Base-by-base conservation (phyloP, 2,329 filamentous ascomycete species). In the Amesomyces nigricolor region DNA sequence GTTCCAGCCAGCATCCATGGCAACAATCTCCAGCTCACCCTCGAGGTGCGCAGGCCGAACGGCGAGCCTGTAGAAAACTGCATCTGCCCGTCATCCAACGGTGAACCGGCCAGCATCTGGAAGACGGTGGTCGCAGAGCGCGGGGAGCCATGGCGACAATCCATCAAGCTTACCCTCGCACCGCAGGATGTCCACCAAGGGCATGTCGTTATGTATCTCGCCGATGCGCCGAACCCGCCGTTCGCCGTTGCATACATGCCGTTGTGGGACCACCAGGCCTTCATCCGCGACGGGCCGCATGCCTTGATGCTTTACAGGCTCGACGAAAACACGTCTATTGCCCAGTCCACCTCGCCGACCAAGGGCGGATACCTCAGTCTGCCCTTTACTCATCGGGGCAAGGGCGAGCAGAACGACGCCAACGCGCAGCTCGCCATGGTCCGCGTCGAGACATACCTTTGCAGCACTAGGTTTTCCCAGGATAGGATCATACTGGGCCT, bases 201-300 rank as follows among this genome's bases (percentile, higher is more conserved):
- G 10, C 94, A 99, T 73, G 75, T 97, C 26, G 88, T 95, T 35
- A 88, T 99, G 81, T 91, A 89, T 62, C 75, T 99, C 53, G 86
- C 91, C 8, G 91, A 97, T 71, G 82, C 88, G 49, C 91, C 92
- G 0, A 86, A 87, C 53, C 86, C 89, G 45, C 91, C 94, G 0
- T 96, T 97, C 69, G 92, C 94, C 2, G 78, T 97, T 43, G 89
- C 89, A 13, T 91, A 95, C 78, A 86, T 99, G 75, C 94, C 94
- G 0, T 77, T 99, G 2, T 99, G 95, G 94, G 88, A 92, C 50
- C 83, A 89, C 22, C 85, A 91, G 56, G 92, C 94, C 0, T 99
- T 99, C 66, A 83, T 95, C 49, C 81, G 86, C 47, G 92, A 99
- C 67, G 92, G 92, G 0, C 73, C 83, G 17, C 92, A 96, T 68